A percentile compares a stretch with the other conserved stretches of the same genome.
phyloP scores from a whole-genome alignment of 2,329 filamentous ascomycete genomes.

The Cercospora janseana region DNA sequence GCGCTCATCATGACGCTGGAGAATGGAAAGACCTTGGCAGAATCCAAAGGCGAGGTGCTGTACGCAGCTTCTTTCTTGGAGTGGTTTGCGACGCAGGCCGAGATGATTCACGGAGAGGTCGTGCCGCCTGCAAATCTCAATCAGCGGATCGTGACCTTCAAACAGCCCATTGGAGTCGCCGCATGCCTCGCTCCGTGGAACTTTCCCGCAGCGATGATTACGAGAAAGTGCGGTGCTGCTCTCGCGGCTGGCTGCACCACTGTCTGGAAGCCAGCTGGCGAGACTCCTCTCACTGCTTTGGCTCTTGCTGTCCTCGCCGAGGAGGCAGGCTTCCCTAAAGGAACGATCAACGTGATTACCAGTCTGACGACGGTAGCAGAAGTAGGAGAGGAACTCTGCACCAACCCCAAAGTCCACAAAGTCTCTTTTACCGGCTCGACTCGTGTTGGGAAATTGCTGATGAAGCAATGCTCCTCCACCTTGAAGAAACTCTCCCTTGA shows the following conservation, averaged over 20 bases:
- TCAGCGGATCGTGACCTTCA: constrained; percentile 31
- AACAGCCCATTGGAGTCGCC: constrained; percentile 34
- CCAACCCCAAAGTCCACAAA: constrained; percentile 31
- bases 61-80: constrained; percentile 35
- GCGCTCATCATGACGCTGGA: constrained; percentile 36
- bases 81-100: constrained; percentile 37
- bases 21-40: constrained; percentile 36
- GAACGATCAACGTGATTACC: constrained; percentile 32
- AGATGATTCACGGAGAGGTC: constrained; percentile 30
- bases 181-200: constrained; percentile 36
- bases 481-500: constrained; percentile 36
- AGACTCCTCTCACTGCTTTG: constrained; percentile 34
- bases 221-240: constrained; percentile 35
- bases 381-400: constrained; percentile 28
- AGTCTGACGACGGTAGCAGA: constrained; percentile 26
- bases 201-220: constrained; percentile 42
- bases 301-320: constrained; percentile 33
- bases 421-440: constrained; percentile 37
- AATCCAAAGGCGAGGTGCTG: constrained; percentile 35
- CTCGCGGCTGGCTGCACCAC: constrained; percentile 39
- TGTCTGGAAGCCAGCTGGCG: constrained; percentile 35
- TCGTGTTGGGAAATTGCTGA: constrained; percentile 34
- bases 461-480: constrained; percentile 26
- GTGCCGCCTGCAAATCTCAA: constrained; percentile 25
- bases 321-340: constrained; percentile 33